Evolutionary conservation across 306 rosid genomes (phyloP).

Genomic region (Malus orientalis): DNA sequence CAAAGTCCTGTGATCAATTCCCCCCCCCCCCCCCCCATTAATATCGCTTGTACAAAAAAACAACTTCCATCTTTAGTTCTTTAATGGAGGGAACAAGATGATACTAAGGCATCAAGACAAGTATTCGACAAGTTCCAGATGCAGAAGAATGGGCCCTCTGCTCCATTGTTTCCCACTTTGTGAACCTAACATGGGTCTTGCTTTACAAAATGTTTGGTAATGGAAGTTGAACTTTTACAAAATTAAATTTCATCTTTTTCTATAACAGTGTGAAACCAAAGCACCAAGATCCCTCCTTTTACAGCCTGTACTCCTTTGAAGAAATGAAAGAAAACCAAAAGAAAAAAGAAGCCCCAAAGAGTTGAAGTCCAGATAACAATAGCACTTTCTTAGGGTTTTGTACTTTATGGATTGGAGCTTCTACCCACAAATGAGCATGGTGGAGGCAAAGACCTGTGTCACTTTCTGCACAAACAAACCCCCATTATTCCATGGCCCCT

Average conservation of each 20-base stretch:
- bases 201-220: slow-evolving; percentile 24
- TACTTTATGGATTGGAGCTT: slow-evolving; percentile 43
- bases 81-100: slow-evolving; percentile 4
- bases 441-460: slow-evolving; percentile 16
- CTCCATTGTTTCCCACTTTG: slow-evolving; percentile 64
- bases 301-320: slow-evolving; percentile 41
- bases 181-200: slow-evolving; percentile 41
- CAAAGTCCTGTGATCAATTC: neutral
- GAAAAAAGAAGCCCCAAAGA: slow-evolving; percentile 18
- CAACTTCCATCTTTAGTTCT: neutral
- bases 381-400: slow-evolving; percentile 45
- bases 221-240: slow-evolving; percentile 11
- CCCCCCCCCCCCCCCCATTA: neutral
- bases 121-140: slow-evolving; percentile 42
- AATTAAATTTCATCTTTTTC: neutral
- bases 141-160: slow-evolving; percentile 45
- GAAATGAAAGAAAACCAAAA: slow-evolving; percentile 3
- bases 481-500: slow-evolving; percentile 46
- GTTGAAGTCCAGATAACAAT: slow-evolving; percentile 15
- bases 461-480: slow-evolving; percentile 24
- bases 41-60: neutral
- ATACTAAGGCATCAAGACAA: slow-evolving; percentile 1
- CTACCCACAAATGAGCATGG: slow-evolving; percentile 25
- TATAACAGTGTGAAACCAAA: slow-evolving; percentile 17
- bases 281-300: slow-evolving; percentile 33